Conservation (phyloP, 1,284 basidiomycete species). For the Ustanciosporium gigantosporum region DNA sequence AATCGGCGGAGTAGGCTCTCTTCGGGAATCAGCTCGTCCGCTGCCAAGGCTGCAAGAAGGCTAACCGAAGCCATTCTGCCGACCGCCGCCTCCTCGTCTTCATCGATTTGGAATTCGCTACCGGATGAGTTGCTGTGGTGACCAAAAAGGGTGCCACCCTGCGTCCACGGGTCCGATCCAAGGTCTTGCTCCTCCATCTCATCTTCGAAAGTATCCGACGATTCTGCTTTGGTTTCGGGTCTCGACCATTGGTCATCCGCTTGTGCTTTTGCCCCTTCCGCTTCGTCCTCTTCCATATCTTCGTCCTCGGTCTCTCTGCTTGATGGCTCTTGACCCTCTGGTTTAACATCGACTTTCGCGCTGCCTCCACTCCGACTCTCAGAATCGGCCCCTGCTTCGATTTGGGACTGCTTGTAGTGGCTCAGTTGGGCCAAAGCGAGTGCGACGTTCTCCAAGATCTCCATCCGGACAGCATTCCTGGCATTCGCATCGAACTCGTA, state of each 20-base stretch:
- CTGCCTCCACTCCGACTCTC: background rate
- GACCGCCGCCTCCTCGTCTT: conserved; percentile 73
- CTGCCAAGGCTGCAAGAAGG: conserved; percentile 77
- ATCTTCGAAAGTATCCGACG: background rate
- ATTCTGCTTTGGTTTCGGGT: background rate
- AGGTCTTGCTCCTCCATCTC: conserved; percentile 1
- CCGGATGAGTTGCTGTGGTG: conserved; percentile 23
- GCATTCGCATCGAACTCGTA: conserved; percentile 50
- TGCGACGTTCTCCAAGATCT: conserved; percentile 57
- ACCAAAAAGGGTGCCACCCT: conserved; percentile 21
- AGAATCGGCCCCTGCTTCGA: background rate
- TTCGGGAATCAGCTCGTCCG: conserved; percentile 63
- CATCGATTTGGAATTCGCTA: conserved; percentile 24
- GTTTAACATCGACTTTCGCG: background rate
- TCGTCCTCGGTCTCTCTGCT: conserved; percentile 1
- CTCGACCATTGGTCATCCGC: conserved; percentile 2
- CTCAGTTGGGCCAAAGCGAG: conserved; percentile 50
- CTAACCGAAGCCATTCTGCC: conserved; percentile 91
- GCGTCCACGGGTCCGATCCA: conserved; percentile 15
- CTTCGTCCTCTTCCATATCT: conserved; percentile 11
- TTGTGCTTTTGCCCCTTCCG: conserved; percentile 23
- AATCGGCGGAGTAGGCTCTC: conserved; percentile 72
- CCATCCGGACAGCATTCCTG: conserved; percentile 40
- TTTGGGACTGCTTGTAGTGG: conserved; percentile 1
- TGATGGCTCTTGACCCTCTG: background rate